Percentiles rank a stretch among this genome's conserved stretches.
These are phyloP conservation scores for Fusarium mexicanum DNA, from an alignment of 2,329 filamentous ascomycete species.

Conservation along the genomic window DNA sequence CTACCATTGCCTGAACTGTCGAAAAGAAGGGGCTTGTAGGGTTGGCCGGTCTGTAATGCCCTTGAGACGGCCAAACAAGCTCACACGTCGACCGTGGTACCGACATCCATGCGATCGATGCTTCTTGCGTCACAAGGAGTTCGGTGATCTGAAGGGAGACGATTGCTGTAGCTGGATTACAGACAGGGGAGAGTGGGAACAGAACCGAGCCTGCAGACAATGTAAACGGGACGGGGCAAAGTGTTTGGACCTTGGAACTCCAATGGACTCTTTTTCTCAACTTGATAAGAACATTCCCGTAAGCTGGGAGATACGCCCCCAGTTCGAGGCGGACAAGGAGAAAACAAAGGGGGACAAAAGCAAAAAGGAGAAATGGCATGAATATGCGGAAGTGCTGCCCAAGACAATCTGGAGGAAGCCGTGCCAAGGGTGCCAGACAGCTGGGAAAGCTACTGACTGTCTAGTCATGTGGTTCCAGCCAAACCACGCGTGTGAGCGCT, in stretches of 20 bases:
- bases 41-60: neutral
- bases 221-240: constrained; percentile 3
- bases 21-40: neutral
- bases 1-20: constrained; percentile 24
- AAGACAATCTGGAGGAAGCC: constrained; percentile 10
- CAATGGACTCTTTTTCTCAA: neutral
- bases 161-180: constrained; percentile 24
- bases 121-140: neutral
- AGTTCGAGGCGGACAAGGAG: neutral
- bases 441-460: neutral
- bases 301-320: constrained; percentile 2
- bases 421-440: constrained; percentile 12
- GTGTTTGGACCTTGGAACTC: constrained; percentile 9
- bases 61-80: constrained; percentile 3
- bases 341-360: neutral
- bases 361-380: neutral
- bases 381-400: constrained; percentile 1
- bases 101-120: constrained; percentile 36
- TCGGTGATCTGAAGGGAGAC: neutral
- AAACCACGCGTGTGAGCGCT: constrained; percentile 31
- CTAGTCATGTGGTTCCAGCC: constrained; percentile 2
- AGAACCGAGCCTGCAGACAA: neutral
- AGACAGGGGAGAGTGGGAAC: constrained; percentile 19
- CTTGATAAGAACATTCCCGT: neutral
- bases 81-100: constrained; percentile 17